Percentiles rank a stretch among this genome's conserved stretches.
phyloP scores from a whole-genome alignment of 2,329 filamentous ascomycete species.

The Alternaria sp. region DNA sequence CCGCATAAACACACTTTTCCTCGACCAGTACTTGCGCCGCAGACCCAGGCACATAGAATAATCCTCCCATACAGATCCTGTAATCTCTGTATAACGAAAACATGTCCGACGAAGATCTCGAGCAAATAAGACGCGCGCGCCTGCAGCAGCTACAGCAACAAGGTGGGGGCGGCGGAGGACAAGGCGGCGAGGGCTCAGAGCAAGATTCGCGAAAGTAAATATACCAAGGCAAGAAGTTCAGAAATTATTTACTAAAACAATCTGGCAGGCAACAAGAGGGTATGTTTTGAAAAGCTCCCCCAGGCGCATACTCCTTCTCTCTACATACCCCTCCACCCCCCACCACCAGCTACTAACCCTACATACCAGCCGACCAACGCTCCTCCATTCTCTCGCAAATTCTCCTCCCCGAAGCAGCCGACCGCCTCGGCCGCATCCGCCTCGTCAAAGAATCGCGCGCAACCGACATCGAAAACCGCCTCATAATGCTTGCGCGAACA shows the following conservation, averaged over 20 bases:
- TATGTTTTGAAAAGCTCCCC: conserved; percentile 47
- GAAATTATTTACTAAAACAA: not conserved
- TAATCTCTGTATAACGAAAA: too few relatives aligned
- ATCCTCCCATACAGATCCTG: too few relatives aligned
- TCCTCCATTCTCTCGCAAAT: conserved; percentile 86
- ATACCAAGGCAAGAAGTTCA: not conserved
- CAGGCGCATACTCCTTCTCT: not conserved
- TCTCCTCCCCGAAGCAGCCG: conserved; percentile 90
- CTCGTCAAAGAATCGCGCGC: conserved; percentile 95
- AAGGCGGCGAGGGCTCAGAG: conserved; percentile 59
- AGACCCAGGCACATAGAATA: too few relatives aligned
- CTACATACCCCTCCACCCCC: conserved; percentile 21
- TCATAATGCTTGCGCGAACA: conserved; percentile 88
- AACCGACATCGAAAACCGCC: conserved; percentile 86
- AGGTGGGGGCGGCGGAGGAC: conserved; percentile 64
- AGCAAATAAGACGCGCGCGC: conserved; percentile 90
- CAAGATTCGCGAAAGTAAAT: conserved; percentile 67
- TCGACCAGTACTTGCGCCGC: conserved; percentile 7
- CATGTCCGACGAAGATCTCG: conserved; percentile 73
- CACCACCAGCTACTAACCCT: conserved; percentile 44
- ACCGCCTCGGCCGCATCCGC: conserved; percentile 91
- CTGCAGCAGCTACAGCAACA: conserved; percentile 90
- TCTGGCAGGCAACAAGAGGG: conserved; percentile 32
- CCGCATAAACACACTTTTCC: conserved; percentile 19
- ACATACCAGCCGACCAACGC: conserved; percentile 71